These are phyloP conservation scores for Thymus mandschuricus DNA, from an alignment of 257 asterid species.

Conservation along the genomic window DNA sequence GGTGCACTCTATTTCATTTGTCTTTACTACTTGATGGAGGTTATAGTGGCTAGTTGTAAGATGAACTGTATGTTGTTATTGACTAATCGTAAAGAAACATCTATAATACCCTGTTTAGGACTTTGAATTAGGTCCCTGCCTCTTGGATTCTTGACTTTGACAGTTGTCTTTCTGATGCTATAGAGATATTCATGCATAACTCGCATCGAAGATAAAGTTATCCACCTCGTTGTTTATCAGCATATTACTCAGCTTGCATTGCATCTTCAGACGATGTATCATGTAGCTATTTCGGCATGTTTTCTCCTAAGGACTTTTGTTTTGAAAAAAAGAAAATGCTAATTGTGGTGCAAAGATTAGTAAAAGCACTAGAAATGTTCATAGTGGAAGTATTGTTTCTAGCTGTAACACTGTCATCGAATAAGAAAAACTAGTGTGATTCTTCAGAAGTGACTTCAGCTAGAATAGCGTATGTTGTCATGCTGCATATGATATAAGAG, in stretches of 20 bases:
- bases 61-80: background rate
- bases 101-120: background rate
- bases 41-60: background rate
- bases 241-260: too few species aligned
- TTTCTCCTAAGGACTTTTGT: background rate
- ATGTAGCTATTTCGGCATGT: background rate
- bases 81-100: background rate
- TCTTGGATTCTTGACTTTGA: background rate
- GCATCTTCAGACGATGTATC: too few species aligned
- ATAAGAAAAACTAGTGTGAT: background rate
- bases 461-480: background rate
- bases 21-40: background rate
- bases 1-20: background rate
- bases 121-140: background rate
- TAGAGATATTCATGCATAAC: too few species aligned
- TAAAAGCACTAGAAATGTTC: background rate
- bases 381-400: background rate
- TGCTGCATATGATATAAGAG: background rate
- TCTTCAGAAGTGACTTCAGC: slow-evolving; percentile 3
- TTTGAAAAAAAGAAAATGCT: background rate
- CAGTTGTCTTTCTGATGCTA: background rate
- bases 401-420: background rate
- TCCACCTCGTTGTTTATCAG: too few species aligned
- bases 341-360: background rate
- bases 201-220: too few species aligned